phyloP scores from a whole-genome alignment of 257 asterid genomes.

The Solanum pennellii region DNA sequence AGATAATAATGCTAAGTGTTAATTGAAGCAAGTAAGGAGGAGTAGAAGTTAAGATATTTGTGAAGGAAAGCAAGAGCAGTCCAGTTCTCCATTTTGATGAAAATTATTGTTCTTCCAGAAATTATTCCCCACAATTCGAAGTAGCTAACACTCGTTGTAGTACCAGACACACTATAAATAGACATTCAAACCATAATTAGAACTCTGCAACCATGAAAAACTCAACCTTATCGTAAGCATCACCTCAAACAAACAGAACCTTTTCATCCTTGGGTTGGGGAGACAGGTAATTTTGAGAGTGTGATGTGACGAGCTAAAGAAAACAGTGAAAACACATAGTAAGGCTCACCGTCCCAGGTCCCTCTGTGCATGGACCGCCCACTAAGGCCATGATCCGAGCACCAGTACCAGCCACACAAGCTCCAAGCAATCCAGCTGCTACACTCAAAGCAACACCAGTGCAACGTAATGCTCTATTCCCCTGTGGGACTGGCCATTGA shows the following conservation, averaged over 20 bases:
- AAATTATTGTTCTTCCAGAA: neutral
- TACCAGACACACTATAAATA: neutral
- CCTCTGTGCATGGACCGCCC: constrained; percentile 99
- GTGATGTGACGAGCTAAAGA: neutral
- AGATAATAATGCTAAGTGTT: neutral
- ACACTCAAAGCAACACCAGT: constrained; percentile 94
- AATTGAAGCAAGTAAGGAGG: neutral
- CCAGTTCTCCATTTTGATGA: neutral
- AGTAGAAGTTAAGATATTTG: neutral
- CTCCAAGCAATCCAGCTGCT: constrained; percentile 85
- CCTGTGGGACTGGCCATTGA: constrained; percentile 75
- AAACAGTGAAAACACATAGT: constrained; percentile 1
- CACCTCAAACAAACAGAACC: neutral
- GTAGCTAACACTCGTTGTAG: neutral
- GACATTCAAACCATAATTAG: neutral
- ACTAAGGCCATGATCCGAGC: constrained; percentile 82
- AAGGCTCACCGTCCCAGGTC: constrained; percentile 90
- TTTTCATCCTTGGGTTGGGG: neutral
- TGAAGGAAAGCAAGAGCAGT: neutral
- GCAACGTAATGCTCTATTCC: constrained; percentile 74
- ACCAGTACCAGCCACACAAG: constrained; percentile 73
- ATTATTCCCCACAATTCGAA: neutral
- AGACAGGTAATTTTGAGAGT: neutral
- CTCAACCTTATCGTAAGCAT: neutral
- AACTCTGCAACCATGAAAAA: neutral